phyloP scores from a whole-genome alignment of 2,329 filamentous ascomycete genomes.

The Fusarium luffae region DNA sequence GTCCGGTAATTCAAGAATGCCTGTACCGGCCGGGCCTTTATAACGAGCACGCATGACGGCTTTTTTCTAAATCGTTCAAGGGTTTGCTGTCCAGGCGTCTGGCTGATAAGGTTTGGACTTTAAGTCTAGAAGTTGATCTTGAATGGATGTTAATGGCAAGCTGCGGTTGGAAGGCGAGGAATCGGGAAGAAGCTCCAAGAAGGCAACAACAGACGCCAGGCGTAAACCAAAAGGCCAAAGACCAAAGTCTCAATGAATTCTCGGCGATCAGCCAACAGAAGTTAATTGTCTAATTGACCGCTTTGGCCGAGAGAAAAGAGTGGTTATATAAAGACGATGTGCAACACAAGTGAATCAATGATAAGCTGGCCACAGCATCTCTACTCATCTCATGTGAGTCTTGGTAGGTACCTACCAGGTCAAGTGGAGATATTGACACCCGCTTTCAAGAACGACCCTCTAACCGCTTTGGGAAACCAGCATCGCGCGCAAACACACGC shows the following conservation, averaged over 20 bases:
- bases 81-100: background rate
- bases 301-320: background rate
- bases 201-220: background rate
- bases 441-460: background rate
- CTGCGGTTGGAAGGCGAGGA: slow-evolving; percentile 13
- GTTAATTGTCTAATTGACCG: background rate
- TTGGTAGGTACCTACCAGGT: background rate
- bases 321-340: background rate
- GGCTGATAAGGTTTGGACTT: background rate
- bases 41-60: slow-evolving; percentile 76
- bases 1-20: slow-evolving; percentile 75
- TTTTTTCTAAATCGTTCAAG: background rate
- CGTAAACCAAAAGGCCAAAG: background rate
- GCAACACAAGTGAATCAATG: background rate
- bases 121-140: background rate
- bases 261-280: background rate
- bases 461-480: slow-evolving; percentile 3
- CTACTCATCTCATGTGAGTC: slow-evolving; percentile 17
- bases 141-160: slow-evolving; percentile 6
- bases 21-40: slow-evolving; percentile 78
- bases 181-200: slow-evolving; percentile 14
- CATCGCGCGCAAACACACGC: slow-evolving; percentile 19
- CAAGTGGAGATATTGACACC: slow-evolving; percentile 1
- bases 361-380: background rate
- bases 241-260: background rate